Evolutionary conservation across 2,329 filamentous ascomycete genomes (phyloP), one percentile per base, ranked within the genome.

Genomic region (Atkinsonella texensis): DNA sequence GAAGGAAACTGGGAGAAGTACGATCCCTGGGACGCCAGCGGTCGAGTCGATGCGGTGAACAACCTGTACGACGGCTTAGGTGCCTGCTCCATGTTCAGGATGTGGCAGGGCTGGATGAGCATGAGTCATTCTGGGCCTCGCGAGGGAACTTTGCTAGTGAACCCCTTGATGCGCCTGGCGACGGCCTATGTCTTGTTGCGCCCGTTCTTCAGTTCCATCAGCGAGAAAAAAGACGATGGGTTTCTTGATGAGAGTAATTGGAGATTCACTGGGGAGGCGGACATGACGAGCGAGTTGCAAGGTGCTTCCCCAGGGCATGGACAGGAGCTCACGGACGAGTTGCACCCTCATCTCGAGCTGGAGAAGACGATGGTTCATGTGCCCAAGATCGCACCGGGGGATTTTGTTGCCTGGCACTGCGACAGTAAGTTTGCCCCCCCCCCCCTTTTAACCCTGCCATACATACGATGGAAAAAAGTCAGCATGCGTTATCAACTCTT

Each of bases 51-150:
- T 0, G 87, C 85, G 3, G 76, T 81, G 2, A 83, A 80, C 54
- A 84, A 95, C 65, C 69, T 90, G 35, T 93, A 96, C 64, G 76
- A 87, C 48, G 88, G 89, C 0, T 76, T 89, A 0, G 89, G 90
- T 0, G 83, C 86, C 1, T 95, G 88, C 68, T 84, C 78, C 45
- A 88, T 89, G 73, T 89, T 95, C 68, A 79, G 91, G 40, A 85
- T 89, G 76, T 91, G 87, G 65, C 90, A 96, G 68, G 90, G 89
- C 17, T 96, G 90, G 90, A 67, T 96, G 49, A 80, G 79, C 54
- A 84, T 96, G 76, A 89, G 84, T 53, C 70, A 73, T n/a, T 84
- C 81, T 0, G 81, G 75, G 0, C 86, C 87, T 0, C 74, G 75
- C 5, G 83, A 95, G 68, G 90, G 90, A 1, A 93, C 89, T 0